A percentile compares a stretch with the other conserved stretches of the same genome.
Conservation (phyloP, 129 eudicot species). For the Lactuca saligna region DNA sequence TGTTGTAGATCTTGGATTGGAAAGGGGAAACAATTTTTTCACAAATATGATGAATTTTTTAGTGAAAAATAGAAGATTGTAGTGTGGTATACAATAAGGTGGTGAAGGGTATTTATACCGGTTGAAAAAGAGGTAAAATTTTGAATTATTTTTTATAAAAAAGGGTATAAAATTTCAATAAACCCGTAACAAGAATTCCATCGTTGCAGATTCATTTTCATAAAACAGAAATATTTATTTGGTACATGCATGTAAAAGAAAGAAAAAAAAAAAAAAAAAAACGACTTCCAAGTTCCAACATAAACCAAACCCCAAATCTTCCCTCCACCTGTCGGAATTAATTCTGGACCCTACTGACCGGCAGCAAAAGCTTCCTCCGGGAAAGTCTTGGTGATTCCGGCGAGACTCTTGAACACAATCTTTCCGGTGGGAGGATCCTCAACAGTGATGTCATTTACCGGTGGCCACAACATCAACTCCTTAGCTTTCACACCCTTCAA, state of each 20-base stretch:
- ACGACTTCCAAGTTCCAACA: neutral
- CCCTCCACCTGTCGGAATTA: slow-evolving; percentile 3
- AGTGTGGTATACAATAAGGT: no score
- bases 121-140: no score
- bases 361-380: slow-evolving; percentile 67
- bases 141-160: no score
- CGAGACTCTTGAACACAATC: slow-evolving; percentile 71
- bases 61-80: no score
- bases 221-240: slow-evolving; percentile 18
- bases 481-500: slow-evolving; percentile 71
- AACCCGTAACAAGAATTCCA: neutral
- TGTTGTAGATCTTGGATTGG: no score
- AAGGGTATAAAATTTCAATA: neutral
- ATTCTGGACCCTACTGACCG: slow-evolving; percentile 44
- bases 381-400: slow-evolving; percentile 66
- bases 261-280: neutral
- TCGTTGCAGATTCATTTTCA: neutral
- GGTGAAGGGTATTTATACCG: no score
- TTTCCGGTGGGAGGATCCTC: slow-evolving; percentile 66
- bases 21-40: no score
- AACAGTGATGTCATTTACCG: slow-evolving; percentile 58
- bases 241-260: slow-evolving; percentile 31
- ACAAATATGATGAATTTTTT: no score
- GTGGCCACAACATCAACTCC: slow-evolving; percentile 78
- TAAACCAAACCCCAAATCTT: slow-evolving; percentile 7